Conservation (phyloP, 176 grass and related monocot genomes). For the Chloris gayana region DNA sequence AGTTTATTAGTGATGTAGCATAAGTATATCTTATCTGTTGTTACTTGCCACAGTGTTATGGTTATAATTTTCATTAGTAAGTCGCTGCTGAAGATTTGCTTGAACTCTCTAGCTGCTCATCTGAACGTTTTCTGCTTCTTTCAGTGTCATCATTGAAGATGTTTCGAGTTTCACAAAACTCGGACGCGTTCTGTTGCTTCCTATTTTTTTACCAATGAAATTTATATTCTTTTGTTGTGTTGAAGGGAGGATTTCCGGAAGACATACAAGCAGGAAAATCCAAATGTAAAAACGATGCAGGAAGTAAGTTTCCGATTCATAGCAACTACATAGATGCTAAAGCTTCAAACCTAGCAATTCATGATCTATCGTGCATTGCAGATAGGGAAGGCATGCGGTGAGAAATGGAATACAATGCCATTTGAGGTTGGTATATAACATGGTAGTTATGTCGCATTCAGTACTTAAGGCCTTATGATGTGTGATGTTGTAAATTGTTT, state of each 20-base stretch:
- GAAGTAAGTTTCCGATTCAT: slow-evolving; percentile 71
- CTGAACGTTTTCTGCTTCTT: slow-evolving; percentile 20
- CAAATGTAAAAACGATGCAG: slow-evolving; percentile 84
- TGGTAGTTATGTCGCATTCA: slow-evolving; percentile 23
- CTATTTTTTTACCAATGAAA: background rate
- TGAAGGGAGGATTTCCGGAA: slow-evolving; percentile 95
- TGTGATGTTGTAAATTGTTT: slow-evolving; percentile 25
- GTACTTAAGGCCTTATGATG: background rate
- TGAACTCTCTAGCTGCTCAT: background rate
- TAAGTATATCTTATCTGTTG: background rate
- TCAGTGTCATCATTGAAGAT: background rate
- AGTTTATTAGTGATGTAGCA: background rate
- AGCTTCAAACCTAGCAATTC: slow-evolving; percentile 24
- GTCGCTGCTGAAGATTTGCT: background rate
- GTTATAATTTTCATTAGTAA: background rate
- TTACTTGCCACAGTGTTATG: background rate
- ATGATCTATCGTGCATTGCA: slow-evolving; percentile 39
- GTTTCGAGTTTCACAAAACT: background rate
- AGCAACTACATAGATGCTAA: slow-evolving; percentile 22
- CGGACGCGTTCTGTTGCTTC: background rate
- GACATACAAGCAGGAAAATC: slow-evolving; percentile 75
- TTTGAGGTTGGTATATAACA: slow-evolving; percentile 71
- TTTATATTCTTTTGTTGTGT: slow-evolving; percentile 43
- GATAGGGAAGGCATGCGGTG: slow-evolving; percentile 89
- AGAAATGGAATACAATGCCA: slow-evolving; percentile 89